Percentiles rank a stretch among this genome's conserved stretches.
Evolutionary conservation across 768 basidiomycete genomes (phyloP).

Genomic region (Phaffia australis): DNA sequence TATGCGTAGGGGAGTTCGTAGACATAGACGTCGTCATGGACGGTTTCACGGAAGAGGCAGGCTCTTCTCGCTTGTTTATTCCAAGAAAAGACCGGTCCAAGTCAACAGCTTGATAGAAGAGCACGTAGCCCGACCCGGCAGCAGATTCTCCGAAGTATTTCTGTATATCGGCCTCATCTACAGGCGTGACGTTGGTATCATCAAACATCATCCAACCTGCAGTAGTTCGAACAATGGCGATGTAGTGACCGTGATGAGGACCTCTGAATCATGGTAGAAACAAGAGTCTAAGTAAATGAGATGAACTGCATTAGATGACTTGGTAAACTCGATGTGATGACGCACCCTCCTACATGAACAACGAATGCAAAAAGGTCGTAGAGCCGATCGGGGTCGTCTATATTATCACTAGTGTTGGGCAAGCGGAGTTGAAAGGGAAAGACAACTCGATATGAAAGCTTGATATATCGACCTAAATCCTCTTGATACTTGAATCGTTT

Average conservation of each 20-base stretch:
- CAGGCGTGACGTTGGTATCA: conserved; percentile 79
- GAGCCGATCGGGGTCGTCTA: conserved; percentile 77
- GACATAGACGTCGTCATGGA: background rate
- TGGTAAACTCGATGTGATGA: conserved; percentile 31
- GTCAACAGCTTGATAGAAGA: conserved; percentile 92
- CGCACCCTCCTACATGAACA: conserved; percentile 96
- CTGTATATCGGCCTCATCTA: conserved; percentile 79
- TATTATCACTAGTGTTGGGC: conserved; percentile 94
- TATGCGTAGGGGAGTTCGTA: background rate
- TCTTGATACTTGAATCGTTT: conserved; percentile 99
- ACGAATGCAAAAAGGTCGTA: conserved; percentile 94
- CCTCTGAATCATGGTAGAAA: conserved; percentile 48
- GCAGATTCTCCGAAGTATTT: conserved; percentile 81
- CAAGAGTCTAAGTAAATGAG: conserved; percentile 7
- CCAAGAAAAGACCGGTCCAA: conserved; percentile 65
- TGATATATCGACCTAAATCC: conserved; percentile 77
- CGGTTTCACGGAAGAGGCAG: conserved; percentile 12
- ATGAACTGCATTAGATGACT: conserved; percentile 21
- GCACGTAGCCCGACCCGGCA: conserved; percentile 81
- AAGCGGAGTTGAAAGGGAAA: conserved; percentile 89
- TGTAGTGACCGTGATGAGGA: conserved; percentile 97
- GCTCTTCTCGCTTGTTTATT: conserved; percentile 39
- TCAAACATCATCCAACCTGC: conserved; percentile 89
- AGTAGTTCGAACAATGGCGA: conserved; percentile 75
- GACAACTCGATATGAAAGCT: conserved; percentile 89